phyloP scores from a whole-genome alignment of 208 protist species.

The Trypanosoma vivax region DNA sequence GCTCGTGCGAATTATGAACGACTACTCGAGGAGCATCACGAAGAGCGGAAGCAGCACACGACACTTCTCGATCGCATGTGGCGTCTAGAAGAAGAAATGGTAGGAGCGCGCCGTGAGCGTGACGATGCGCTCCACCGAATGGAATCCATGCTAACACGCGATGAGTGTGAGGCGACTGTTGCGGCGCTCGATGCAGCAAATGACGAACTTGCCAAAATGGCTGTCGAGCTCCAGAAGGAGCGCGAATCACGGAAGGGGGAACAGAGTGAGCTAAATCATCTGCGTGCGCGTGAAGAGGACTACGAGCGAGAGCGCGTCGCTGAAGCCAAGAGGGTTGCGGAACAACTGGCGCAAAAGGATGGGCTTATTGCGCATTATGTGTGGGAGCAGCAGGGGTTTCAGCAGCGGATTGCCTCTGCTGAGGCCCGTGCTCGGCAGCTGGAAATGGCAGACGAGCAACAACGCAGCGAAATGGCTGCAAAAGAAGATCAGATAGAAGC shows the following conservation, averaged over 20 bases:
- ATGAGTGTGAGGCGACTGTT: slow-evolving; percentile 35
- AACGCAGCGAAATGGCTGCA: slow-evolving; percentile 7
- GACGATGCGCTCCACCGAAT: slow-evolving; percentile 22
- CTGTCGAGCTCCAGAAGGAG: slow-evolving; percentile 27
- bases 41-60: slow-evolving; percentile 47
- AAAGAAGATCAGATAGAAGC: slow-evolving; percentile 8
- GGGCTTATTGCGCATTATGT: slow-evolving; percentile 12
- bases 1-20: slow-evolving; percentile 29
- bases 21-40: slow-evolving; percentile 38
- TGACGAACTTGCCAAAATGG: slow-evolving; percentile 11
- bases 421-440: slow-evolving; percentile 1
- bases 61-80: slow-evolving; percentile 65
- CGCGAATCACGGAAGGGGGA: neutral
- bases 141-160: slow-evolving; percentile 38
- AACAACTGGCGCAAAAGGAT: slow-evolving; percentile 11
- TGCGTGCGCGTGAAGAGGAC: too few species aligned
- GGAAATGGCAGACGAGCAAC: neutral
- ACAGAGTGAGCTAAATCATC: neutral
- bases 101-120: slow-evolving; percentile 21
- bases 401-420: neutral
- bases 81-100: slow-evolving; percentile 47
- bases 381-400: slow-evolving; percentile 4
- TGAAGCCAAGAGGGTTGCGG: neutral
- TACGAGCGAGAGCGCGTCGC: neutral
- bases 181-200: slow-evolving; percentile 26